Conservation (phyloP, 345 rosid species). For the Citropsis articulata region DNA sequence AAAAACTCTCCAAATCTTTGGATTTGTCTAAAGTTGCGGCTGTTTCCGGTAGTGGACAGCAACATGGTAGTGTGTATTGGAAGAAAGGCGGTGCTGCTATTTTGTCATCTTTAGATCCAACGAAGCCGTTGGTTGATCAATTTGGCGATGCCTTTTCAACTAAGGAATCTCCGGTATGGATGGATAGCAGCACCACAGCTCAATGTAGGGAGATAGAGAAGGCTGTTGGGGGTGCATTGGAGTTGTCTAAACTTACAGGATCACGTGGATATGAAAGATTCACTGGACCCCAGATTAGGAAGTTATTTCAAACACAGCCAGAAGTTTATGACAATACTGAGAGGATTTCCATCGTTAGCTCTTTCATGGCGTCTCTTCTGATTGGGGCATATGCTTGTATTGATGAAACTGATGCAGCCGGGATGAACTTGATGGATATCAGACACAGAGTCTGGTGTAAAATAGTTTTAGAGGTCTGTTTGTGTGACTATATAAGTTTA, state of each 20-base stretch:
- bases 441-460: constrained; percentile 64
- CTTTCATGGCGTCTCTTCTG: constrained; percentile 82
- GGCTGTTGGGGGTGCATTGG: constrained; percentile 85
- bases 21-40: constrained; percentile 71
- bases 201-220: constrained; percentile 89
- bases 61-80: constrained; percentile 98
- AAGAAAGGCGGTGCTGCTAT: constrained; percentile 52
- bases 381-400: constrained; percentile 76
- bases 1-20: constrained; percentile 50
- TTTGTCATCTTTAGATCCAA: constrained; percentile 54
- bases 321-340: constrained; percentile 60
- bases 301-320: constrained; percentile 45
- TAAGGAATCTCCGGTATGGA: constrained; percentile 87
- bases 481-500: background rate
- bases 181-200: constrained; percentile 83
- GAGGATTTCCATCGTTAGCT: constrained; percentile 92
- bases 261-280: constrained; percentile 80
- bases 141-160: constrained; percentile 59
- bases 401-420: constrained; percentile 89
- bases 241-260: constrained; percentile 67
- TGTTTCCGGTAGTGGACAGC: constrained; percentile 96
- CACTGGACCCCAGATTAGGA: constrained; percentile 89
- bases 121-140: constrained; percentile 56
- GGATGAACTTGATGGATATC: constrained; percentile 97
- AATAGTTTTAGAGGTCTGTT: constrained; percentile 58